Percentiles rank a stretch among this genome's conserved stretches.
These are phyloP conservation scores for Kodamaea leandrae DNA, from an alignment of 805 yeast genomes.

Conservation along the genomic window DNA sequence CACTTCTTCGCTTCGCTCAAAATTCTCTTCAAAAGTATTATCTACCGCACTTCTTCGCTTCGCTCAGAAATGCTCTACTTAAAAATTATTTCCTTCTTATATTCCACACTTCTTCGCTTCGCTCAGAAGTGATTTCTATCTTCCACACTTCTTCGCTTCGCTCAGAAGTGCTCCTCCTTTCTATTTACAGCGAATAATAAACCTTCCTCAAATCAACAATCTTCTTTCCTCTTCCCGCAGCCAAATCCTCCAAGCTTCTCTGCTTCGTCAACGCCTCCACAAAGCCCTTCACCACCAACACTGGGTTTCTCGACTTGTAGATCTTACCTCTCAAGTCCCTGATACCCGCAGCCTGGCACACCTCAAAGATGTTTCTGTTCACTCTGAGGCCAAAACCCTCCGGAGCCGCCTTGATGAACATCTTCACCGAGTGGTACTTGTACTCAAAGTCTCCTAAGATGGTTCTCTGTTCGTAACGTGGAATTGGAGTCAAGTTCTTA, in stretches of 20 bases:
- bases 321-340: constrained; percentile 90
- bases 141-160: neutral
- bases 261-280: constrained; percentile 83
- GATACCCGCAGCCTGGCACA: constrained; percentile 91
- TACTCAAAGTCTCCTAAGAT: constrained; percentile 78
- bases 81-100: too few species aligned
- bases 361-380: constrained; percentile 83
- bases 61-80: too few species aligned
- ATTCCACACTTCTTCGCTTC: neutral
- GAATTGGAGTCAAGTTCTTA: constrained; percentile 74
- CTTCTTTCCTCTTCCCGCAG: constrained; percentile 90
- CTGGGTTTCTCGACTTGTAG: constrained; percentile 86
- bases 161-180: neutral
- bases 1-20: too few species aligned
- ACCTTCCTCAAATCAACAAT: constrained; percentile 88
- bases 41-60: too few species aligned
- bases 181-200: constrained; percentile 57
- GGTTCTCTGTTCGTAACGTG: constrained; percentile 89
- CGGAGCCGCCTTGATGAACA: constrained; percentile 81
- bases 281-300: constrained; percentile 91
- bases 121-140: neutral
- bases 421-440: constrained; percentile 83
- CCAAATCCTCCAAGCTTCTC: constrained; percentile 80
- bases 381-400: constrained; percentile 93
- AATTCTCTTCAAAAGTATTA: too few species aligned